Evolutionary conservation across 2,329 filamentous ascomycete genomes (phyloP), one percentile per base, ranked within the genome.

Genomic region (Achaetomium macrosporum): DNA sequence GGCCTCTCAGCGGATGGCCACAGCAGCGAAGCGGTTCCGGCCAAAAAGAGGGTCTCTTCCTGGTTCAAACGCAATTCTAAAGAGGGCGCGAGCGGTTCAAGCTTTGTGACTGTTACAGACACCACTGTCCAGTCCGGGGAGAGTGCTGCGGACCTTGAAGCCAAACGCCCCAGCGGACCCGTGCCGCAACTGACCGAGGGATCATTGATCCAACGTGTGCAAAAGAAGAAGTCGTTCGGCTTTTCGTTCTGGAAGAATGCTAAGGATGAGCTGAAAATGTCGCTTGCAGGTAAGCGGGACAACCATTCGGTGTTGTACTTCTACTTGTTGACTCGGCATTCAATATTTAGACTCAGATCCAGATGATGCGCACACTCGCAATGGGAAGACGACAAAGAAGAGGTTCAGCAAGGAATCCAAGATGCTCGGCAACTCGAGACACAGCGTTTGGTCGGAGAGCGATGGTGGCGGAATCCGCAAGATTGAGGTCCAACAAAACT

Each of bases 401-500:
- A 59, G 63, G 39, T 47, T 37, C 12, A 52, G 46, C 51, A 59
- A 57, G 10, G 61, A 60, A 19, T 47, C 47, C n/a, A 51, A 43
- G 10, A 45, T 43, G 12, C 40, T 48, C 15, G 53, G 46, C 37
- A 39, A 51, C n/a, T 39, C 63, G 61, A 43, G 57, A 41, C 59
- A 62, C 29, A 56, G 61, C 46, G 64, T 59, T 39, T 65, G 70
- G 56, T 64, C 66, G 17, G 69, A 69, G 29, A 69, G 68, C 31
- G 66, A 68, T 30, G 68, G 66, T 30, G 68, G 66, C 54, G 68
- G 68, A 71, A 71, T 57, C 66, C 77, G 77, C 52, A 77, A 77
- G 69, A 87, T 80, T 63, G 83, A 83, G 57, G 78, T 82, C 30
- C 85, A 83, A 65, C 84, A 90, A 64, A 95, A 87, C 61, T 96